Evolutionary conservation across 2,329 filamentous ascomycete species (phyloP).

Genomic region (Curvularia spicifera): DNA sequence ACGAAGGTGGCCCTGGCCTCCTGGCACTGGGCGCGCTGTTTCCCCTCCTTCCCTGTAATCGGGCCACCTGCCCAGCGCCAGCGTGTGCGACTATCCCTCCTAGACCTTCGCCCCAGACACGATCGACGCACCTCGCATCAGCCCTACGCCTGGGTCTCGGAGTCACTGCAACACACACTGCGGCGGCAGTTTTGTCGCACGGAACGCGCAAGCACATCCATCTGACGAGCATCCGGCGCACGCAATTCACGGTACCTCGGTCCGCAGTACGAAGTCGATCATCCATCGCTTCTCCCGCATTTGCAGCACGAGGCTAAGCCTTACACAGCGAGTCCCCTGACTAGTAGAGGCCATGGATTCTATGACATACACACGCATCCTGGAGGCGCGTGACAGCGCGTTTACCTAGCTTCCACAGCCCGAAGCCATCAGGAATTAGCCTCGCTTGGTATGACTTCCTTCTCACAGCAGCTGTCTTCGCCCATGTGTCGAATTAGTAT

Average conservation of each 20-base stretch:
- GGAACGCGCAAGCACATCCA: not conserved
- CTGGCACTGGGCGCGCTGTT: slow-evolving; percentile 2
- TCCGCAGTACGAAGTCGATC: slow-evolving; percentile 2
- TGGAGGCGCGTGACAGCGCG: slow-evolving; percentile 6
- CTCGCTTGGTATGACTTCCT: not conserved
- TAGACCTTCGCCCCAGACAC: not conserved
- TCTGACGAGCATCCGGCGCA: not conserved
- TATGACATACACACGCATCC: not conserved
- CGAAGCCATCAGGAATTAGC: not conserved
- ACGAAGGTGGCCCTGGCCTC: slow-evolving; percentile 15
- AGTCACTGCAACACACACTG: not conserved
- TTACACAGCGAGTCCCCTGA: slow-evolving; percentile 1
- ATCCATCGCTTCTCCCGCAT: not conserved
- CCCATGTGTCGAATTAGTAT: too few relatives aligned
- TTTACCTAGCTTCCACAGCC: not conserved
- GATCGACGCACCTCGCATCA: not conserved
- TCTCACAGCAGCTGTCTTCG: not conserved
- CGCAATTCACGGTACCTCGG: slow-evolving; percentile 1
- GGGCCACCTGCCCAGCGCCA: slow-evolving; percentile 8
- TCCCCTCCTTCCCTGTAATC: slow-evolving; percentile 5
- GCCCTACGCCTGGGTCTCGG: not conserved
- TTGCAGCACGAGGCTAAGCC: not conserved
- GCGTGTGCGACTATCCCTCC: slow-evolving; percentile 4
- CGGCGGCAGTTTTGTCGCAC: not conserved
- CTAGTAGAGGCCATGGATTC: not conserved